Evolutionary conservation across 106 monocot genomes (phyloP), one percentile per base, ranked within the genome.

Genomic region (Amphibolis antarctica): DNA sequence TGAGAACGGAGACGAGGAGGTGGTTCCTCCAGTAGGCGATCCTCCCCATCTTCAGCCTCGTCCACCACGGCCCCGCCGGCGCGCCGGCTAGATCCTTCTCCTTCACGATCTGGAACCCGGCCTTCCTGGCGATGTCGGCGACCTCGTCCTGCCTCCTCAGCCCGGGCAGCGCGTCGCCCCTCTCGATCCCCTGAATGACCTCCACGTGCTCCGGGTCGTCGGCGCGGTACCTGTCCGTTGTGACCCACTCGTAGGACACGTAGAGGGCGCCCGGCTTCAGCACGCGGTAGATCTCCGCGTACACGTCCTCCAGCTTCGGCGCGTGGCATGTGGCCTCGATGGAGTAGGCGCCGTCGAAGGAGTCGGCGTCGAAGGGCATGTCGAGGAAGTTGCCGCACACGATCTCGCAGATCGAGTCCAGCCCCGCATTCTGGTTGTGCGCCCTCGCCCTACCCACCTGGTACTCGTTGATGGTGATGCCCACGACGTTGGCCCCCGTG

Each of bases 241-340:
- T 90, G 52, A 90, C 89, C 89, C 89, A 90, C 70, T 90, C 89
- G 76, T 86, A 90, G 9, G 85, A 86, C 26, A 85, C 78, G 77
- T 85, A 90, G 57, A 90, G 62, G 17, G 74, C 70, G 0, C 89
- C 89, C 25, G 89, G 89, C 71, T 81, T 83, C 27, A 85, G 71
- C 10, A 90, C 89, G 21, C 85, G 68, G 71, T 59, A 86, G 63
- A 90, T 69, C 85, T 90, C 89, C 47, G 44, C 28, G 76, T 90
- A 90, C 44, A 90, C 89, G 46, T 90, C 89, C 67, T 90, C 80
- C 25, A 90, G 76, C 36, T 63, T 64, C 13, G 89, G 89, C 1
- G 89, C 85, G 81, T 90, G 89, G 71, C 89, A 90, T 22, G 89
- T 90, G 62, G 89, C 89, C 75, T 90, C 89, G 67, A 90, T 90